A percentile compares a stretch with the other conserved stretches of the same genome.
These are phyloP conservation scores for Priceomyces melissophilus DNA, from an alignment of 805 yeast genomes.

Conservation along the genomic window DNA sequence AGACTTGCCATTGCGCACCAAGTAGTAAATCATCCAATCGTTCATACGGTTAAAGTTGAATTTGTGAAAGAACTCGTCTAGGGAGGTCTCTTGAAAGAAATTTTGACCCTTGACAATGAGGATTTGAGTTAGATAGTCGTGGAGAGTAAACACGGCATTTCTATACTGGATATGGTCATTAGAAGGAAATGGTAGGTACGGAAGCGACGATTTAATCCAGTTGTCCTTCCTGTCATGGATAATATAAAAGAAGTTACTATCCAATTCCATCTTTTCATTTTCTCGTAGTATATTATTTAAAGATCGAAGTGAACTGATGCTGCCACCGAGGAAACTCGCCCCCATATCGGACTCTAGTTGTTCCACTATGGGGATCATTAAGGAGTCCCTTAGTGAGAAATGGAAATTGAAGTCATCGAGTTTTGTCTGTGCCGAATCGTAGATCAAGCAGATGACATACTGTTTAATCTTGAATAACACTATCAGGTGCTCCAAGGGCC, in stretches of 20 bases:
- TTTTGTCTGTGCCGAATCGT: conserved; percentile 23
- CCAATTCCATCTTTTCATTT: conserved; percentile 11
- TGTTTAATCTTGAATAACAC: conserved; percentile 25
- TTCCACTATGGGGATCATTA: conserved; percentile 20
- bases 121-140: conserved; percentile 34
- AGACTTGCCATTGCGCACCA: conserved; percentile 24
- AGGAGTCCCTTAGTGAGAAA: conserved; percentile 10
- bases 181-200: conserved; percentile 25
- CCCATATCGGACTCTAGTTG: conserved; percentile 15
- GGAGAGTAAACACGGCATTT: conserved; percentile 34
- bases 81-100: conserved; percentile 17
- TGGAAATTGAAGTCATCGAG: conserved; percentile 25
- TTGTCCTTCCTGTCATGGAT: conserved; percentile 24
- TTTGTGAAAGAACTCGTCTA: conserved; percentile 38
- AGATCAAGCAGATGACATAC: conserved; percentile 22
- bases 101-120: conserved; percentile 21
- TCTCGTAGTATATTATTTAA: conserved; percentile 13
- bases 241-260: conserved; percentile 36
- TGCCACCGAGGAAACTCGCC: conserved; percentile 21
- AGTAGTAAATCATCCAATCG: conserved; percentile 43
- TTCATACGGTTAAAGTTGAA: conserved; percentile 33
- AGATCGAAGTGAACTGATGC: conserved; percentile 27
- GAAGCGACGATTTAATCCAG: conserved; percentile 34
- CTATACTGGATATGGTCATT: conserved; percentile 13
- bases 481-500: conserved; percentile 26